Percentiles rank a stretch among this genome's conserved stretches.
phyloP scores from a whole-genome alignment of 73 alveolate genomes.

The Stentor coeruleus region DNA sequence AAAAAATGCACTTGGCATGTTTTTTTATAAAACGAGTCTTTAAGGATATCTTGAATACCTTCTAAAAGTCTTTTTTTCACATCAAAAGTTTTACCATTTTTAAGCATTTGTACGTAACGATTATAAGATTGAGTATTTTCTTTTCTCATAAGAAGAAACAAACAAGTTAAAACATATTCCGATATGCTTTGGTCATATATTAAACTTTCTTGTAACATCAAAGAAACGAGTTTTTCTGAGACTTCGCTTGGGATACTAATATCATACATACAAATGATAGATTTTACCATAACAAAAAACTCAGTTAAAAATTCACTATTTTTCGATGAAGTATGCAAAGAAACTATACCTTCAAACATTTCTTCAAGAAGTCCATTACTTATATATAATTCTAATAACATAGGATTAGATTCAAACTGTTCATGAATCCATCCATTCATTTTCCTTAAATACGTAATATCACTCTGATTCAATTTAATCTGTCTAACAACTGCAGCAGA shows the following conservation, averaged over 20 bases:
- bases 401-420: not conserved
- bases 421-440: slow-evolving; percentile 25
- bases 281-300: not conserved
- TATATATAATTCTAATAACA: not conserved
- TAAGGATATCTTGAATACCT: not conserved
- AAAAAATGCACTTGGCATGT: not conserved
- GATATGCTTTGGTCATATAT: not conserved
- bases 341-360: not conserved
- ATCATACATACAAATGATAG: not conserved
- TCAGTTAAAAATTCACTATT: not conserved
- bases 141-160: not conserved
- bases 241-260: too few species aligned
- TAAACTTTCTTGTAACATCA: not conserved
- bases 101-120: not conserved
- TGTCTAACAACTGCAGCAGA: slow-evolving; percentile 15
- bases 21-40: not conserved
- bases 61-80: not conserved
- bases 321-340: not conserved
- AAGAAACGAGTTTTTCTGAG: not conserved
- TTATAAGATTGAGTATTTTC: not conserved
- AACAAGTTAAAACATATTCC: not conserved
- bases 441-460: not conserved
- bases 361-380: slow-evolving; percentile 9
- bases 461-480: not conserved
- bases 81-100: not conserved